Evolutionary conservation across 2,329 filamentous ascomycete genomes (phyloP), one percentile per base, ranked within the genome.

Genomic region (Diplodia intermedia): DNA sequence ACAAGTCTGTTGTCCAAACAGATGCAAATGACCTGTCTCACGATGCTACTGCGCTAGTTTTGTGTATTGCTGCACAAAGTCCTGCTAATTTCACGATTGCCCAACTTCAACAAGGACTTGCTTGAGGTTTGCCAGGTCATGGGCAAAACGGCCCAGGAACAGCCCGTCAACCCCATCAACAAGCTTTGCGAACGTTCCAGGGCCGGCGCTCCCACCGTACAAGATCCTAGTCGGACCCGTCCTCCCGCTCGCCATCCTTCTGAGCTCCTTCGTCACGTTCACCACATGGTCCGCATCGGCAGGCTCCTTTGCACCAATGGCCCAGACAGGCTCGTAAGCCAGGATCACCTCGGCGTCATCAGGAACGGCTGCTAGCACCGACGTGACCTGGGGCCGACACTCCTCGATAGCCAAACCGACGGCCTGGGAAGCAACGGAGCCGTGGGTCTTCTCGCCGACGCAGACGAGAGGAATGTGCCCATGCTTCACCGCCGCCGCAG

Each of bases 311-410:
- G 91, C 89, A 0, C 92, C 92, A 78, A 95, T 96, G 0, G 92
- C 92, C 92, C 92, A 96, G 1, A 95, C 91, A 8, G 92, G 92
- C 81, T 96, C 92, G 75, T 96, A 96, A 0, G 92, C 92, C 68
- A 96, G 84, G 7, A 94, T 86, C 5, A 95, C 85, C 57, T 93
- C 89, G 0, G 88, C 86, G 18, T 87, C 83, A 12, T 82, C 82
- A 0, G 88, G 85, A 8, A 94, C 81, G 0, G 83, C 85, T 0
- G 81, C 80, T 63, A 95, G 76, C 2, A 92, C 88, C 1, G 87
- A 82, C 49, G 84, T 82, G 67, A 96, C 83, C 78, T 94, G 91
- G 4, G 81, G 79, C 43, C 81, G 82, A 73, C 91, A 91, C 77
- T 94, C 90, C 15, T 82, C 78, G 2, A 92, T 85, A 0, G 91